Conservation (phyloP, 805 yeast species). For the Barnettozyma vustinii region DNA sequence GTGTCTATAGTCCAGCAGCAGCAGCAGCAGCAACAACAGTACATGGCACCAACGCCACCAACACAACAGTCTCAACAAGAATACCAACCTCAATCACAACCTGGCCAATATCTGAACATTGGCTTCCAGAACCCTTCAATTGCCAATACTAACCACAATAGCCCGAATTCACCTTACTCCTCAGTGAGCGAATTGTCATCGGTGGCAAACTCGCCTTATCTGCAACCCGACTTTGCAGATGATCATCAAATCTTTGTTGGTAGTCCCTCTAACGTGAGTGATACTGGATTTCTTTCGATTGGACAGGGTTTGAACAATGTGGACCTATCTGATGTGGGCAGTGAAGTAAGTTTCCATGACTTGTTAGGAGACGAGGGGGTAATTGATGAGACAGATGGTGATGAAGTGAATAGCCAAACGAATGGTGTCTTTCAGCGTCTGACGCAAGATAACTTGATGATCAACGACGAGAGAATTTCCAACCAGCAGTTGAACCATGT, state of each 20-base stretch:
- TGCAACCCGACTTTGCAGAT: constrained; percentile 18
- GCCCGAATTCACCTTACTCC: constrained; percentile 3
- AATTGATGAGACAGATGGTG: not conserved
- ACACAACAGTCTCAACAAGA: not conserved
- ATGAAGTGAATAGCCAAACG: not conserved
- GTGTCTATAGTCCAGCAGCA: not conserved
- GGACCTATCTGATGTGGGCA: constrained; percentile 2
- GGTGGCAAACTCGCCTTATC: constrained; percentile 22
- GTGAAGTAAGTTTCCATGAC: constrained; percentile 10
- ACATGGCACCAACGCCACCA: not conserved
- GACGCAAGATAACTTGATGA: constrained; percentile 20
- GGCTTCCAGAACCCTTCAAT: constrained; percentile 15
- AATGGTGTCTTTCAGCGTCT: constrained; percentile 6
- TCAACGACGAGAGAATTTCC: constrained; percentile 1
- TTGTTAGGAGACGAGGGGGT: not conserved
- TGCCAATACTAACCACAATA: constrained; percentile 8
- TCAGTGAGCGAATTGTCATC: constrained; percentile 23
- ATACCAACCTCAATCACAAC: not conserved
- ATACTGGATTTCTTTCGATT: constrained; percentile 1
- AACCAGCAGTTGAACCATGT: constrained; percentile 1
- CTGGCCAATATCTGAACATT: constrained; percentile 10
- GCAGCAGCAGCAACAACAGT: not conserved
- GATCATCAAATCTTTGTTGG: constrained; percentile 4
- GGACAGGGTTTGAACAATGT: constrained; percentile 6
- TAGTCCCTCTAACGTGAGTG: not conserved